These are phyloP conservation scores for Mikania micrantha DNA, from an alignment of 129 eudicot genomes.

Conservation along the genomic window DNA sequence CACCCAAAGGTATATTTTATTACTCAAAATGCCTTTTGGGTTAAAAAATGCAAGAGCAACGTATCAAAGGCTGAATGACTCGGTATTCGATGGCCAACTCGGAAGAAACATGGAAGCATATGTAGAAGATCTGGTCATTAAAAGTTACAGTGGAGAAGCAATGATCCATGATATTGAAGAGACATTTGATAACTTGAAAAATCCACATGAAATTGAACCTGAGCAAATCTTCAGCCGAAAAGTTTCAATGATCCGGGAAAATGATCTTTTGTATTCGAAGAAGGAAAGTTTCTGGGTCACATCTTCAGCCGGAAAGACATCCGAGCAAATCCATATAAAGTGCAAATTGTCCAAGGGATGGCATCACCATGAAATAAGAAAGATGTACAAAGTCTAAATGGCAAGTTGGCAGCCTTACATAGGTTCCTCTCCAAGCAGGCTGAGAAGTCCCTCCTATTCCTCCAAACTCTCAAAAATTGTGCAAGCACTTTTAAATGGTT, in stretches of 20 bases:
- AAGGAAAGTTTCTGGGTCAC: neutral
- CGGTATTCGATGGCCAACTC: too few relatives aligned
- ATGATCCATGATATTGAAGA: neutral
- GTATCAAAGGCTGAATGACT: neutral
- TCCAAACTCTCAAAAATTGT: too few relatives aligned
- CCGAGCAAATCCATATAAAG: neutral
- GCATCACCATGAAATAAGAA: neutral
- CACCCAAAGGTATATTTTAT: neutral
- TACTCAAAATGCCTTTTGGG: neutral
- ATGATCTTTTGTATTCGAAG: too few relatives aligned
- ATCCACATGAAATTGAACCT: neutral
- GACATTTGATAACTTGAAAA: neutral
- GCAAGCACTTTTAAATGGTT: too few relatives aligned
- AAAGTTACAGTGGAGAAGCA: too few relatives aligned
- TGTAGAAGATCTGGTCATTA: too few relatives aligned
- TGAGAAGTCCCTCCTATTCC: too few relatives aligned
- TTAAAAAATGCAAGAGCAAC: neutral
- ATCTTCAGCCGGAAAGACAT: neutral
- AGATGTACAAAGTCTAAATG: neutral
- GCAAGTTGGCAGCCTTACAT: neutral
- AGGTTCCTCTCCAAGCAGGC: neutral
- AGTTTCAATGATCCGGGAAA: neutral
- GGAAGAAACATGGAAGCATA: too few relatives aligned
- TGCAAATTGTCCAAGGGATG: neutral
- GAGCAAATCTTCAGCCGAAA: too few relatives aligned